Conservation (phyloP, 108 stramenopile species). For the Nitzschia sp. region DNA sequence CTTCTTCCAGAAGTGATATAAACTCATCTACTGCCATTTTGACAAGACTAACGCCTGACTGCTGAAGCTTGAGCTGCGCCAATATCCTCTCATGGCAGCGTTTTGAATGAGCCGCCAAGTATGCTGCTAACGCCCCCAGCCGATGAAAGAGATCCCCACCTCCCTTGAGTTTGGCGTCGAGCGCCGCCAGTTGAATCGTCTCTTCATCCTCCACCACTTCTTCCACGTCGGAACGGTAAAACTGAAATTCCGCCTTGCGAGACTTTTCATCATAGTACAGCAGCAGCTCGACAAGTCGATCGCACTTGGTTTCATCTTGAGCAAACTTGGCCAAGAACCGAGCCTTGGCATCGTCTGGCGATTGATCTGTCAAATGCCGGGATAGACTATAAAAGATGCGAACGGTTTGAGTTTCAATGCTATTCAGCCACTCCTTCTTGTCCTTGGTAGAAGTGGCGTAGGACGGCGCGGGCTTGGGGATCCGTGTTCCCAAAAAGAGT, state of each 20-base stretch:
- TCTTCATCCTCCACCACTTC: slow-evolving; percentile 50
- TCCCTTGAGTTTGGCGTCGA: slow-evolving; percentile 73
- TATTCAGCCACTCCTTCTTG: slow-evolving; percentile 62
- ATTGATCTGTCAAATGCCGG: slow-evolving; percentile 56
- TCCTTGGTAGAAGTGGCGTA: slow-evolving; percentile 44
- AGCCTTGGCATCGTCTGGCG: slow-evolving; percentile 65
- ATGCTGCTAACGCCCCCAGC: slow-evolving; percentile 66
- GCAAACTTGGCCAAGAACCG: slow-evolving; percentile 75
- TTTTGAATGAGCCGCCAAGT: slow-evolving; percentile 62
- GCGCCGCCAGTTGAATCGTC: slow-evolving; percentile 53
- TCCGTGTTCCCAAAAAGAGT: slow-evolving; percentile 55
- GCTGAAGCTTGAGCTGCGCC: slow-evolving; percentile 55
- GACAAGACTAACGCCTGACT: slow-evolving; percentile 66
- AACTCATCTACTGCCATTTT: slow-evolving; percentile 47
- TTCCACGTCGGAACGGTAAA: slow-evolving; percentile 60
- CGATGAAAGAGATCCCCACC: slow-evolving; percentile 83
- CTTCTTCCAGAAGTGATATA: slow-evolving; percentile 10
- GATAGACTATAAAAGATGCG: slow-evolving; percentile 69
- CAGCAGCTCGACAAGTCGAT: slow-evolving; percentile 73
- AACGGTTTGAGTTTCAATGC: slow-evolving; percentile 54
- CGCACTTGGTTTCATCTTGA: slow-evolving; percentile 75
- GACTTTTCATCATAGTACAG: slow-evolving; percentile 70
- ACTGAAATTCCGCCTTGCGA: slow-evolving; percentile 76
- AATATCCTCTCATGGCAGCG: slow-evolving; percentile 69
- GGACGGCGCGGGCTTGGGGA: slow-evolving; percentile 59